Conservation (phyloP, 306 rosid genomes). For the Cucurbita maxima region DNA sequence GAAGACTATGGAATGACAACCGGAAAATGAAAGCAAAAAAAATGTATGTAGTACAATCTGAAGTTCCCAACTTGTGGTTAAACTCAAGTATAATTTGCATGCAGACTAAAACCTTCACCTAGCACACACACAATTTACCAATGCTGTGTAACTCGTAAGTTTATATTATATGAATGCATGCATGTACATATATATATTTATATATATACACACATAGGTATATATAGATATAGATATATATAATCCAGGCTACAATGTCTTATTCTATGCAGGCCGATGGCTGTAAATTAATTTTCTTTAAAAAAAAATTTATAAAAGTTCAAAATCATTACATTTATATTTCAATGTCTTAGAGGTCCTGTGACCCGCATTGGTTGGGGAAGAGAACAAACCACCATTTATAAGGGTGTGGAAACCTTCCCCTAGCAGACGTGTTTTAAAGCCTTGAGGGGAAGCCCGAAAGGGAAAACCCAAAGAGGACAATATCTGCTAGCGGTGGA, state of each 20-base stretch:
- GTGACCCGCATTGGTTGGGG: too few relatives aligned
- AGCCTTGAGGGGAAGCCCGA: too few relatives aligned
- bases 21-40: neutral
- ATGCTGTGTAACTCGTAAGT: neutral
- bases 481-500: too few relatives aligned
- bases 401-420: too few relatives aligned
- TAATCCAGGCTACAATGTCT: too few relatives aligned
- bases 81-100: neutral
- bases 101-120: neutral
- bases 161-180: neutral
- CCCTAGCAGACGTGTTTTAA: too few relatives aligned
- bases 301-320: neutral
- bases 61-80: neutral
- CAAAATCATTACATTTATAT: constrained; percentile 19
- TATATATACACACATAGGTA: too few relatives aligned
- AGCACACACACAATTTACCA: neutral
- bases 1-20: neutral
- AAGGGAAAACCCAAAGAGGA: too few relatives aligned
- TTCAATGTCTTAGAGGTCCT: constrained; percentile 56
- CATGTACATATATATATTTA: too few relatives aligned
- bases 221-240: too few relatives aligned
- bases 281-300: neutral
- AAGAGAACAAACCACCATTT: too few relatives aligned
- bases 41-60: neutral
- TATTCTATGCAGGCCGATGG: neutral